phyloP scores from a whole-genome alignment of 2,329 filamentous ascomycete genomes.

The Acrocalymma vagum region DNA sequence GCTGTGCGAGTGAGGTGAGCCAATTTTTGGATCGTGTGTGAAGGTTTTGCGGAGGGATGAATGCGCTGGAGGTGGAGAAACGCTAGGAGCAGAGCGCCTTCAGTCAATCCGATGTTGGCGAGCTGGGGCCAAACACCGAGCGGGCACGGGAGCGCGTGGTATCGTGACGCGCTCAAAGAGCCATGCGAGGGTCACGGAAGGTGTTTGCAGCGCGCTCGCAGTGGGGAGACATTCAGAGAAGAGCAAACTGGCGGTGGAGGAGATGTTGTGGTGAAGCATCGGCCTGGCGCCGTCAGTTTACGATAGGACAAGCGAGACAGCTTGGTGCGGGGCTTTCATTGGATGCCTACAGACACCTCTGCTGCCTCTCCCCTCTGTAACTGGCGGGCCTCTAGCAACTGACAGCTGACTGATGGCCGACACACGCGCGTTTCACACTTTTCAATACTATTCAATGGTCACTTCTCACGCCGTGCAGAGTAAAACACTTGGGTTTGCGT shows the following conservation, averaged over 20 bases:
- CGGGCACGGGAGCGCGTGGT: slow-evolving; percentile 15
- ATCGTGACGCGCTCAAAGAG: slow-evolving; percentile 12
- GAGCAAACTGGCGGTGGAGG: slow-evolving; percentile 3
- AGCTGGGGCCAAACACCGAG: slow-evolving; percentile 23
- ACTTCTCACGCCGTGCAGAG: too few species aligned
- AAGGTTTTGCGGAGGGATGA: slow-evolving; percentile 20
- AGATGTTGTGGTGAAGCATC: slow-evolving; percentile 9
- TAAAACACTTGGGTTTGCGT: too few species aligned
- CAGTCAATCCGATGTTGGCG: too few species aligned
- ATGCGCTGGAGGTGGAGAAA: slow-evolving; percentile 17
- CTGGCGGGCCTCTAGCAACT: not conserved
- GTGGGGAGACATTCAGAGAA: too few species aligned
- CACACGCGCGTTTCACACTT: too few species aligned
- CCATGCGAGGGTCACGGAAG: slow-evolving; percentile 14
- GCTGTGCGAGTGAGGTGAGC: slow-evolving; percentile 19
- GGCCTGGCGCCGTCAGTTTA: slow-evolving; percentile 9
- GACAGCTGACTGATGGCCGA: too few species aligned
- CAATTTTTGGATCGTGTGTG: slow-evolving; percentile 17
- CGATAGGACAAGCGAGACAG: slow-evolving; percentile 8
- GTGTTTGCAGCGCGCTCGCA: too few species aligned
- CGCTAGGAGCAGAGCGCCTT: slow-evolving; percentile 14
- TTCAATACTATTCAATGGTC: too few species aligned
- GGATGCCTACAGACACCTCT: too few species aligned
- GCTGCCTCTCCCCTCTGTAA: not conserved
- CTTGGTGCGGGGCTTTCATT: slow-evolving; percentile 10